A percentile compares a stretch with the other conserved stretches of the same genome.
phyloP scores from a whole-genome alignment of 306 rosid species.

The Trichosanthes cucumerina region DNA sequence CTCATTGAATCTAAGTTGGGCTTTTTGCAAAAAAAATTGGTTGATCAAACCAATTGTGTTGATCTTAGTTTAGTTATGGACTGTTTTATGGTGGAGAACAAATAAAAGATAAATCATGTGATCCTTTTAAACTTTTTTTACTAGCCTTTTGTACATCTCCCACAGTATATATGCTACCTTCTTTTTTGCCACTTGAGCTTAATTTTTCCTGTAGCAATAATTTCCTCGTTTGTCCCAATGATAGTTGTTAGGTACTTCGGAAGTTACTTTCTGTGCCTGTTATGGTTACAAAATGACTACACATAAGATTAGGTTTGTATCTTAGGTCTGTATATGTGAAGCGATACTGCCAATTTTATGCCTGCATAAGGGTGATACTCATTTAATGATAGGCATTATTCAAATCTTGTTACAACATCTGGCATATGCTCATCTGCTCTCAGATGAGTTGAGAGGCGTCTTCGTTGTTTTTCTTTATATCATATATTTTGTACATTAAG shows the following conservation, averaged over 20 bases:
- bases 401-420: neutral
- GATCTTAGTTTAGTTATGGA: neutral
- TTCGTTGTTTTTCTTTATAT: neutral
- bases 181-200: neutral
- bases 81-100: neutral
- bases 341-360: neutral
- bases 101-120: neutral
- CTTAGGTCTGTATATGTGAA: neutral
- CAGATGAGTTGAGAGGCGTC: neutral
- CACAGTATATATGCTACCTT: neutral
- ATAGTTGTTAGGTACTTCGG: neutral
- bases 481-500: neutral
- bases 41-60: neutral
- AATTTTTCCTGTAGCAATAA: neutral
- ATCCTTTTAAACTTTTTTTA: too few species aligned
- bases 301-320: neutral
- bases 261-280: neutral
- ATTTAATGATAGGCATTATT: neutral
- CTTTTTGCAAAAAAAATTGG: neutral
- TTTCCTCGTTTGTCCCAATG: neutral
- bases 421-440: neutral
- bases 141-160: neutral
- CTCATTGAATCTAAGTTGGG: neutral
- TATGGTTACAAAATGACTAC: neutral
- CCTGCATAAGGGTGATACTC: neutral